Conservation (phyloP, 140 eudicot genomes). For the Eryngium alpinum region DNA sequence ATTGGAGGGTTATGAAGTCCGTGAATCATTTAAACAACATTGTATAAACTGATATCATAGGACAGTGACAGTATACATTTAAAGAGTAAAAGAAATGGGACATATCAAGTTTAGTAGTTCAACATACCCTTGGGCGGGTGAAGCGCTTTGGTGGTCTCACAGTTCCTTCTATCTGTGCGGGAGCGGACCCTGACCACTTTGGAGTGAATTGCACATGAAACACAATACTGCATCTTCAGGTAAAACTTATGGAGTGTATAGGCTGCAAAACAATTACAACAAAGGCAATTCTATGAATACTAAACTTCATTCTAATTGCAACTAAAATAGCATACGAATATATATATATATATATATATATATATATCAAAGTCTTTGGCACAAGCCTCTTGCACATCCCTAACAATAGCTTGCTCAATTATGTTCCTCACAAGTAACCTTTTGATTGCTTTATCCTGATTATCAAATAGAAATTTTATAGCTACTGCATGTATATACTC, state of each 20-base stretch:
- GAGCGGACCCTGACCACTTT: slow-evolving; percentile 80
- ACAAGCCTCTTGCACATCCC: slow-evolving; percentile 80
- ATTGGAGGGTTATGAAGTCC: neutral
- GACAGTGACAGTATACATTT: neutral
- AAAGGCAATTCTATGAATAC: neutral
- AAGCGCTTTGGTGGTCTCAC: slow-evolving; percentile 90
- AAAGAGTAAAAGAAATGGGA: neutral
- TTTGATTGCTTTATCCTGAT: slow-evolving; percentile 62
- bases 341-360: neutral
- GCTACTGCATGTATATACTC: neutral
- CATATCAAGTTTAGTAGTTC: neutral
- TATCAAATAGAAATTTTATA: neutral
- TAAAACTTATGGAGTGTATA: slow-evolving; percentile 72
- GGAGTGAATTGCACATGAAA: slow-evolving; percentile 85
- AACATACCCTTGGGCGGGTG: slow-evolving; percentile 61
- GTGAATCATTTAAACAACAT: neutral
- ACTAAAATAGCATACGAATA: neutral
- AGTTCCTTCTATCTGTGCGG: slow-evolving; percentile 54
- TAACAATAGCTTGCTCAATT: slow-evolving; percentile 66
- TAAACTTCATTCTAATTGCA: neutral
- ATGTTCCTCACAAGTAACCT: slow-evolving; percentile 71
- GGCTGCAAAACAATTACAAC: slow-evolving; percentile 25
- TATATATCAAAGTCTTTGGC: slow-evolving; percentile 46
- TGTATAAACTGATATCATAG: neutral
- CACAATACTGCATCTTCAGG: slow-evolving; percentile 76